These are phyloP conservation scores for Nematodospora valgi DNA, from an alignment of 805 yeast species.

Conservation along the genomic window DNA sequence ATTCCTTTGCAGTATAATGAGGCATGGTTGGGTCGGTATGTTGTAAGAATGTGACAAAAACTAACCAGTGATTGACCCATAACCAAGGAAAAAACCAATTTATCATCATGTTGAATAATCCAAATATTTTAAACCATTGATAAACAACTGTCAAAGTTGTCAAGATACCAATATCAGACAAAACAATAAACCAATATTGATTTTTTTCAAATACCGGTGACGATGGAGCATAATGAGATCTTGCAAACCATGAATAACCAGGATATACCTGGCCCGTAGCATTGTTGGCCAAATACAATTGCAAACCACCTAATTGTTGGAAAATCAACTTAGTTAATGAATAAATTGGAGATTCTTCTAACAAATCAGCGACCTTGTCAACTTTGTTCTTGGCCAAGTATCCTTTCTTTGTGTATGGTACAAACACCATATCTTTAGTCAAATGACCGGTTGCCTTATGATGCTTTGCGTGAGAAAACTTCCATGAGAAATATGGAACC, in stretches of 20 bases:
- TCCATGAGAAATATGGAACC: conserved; percentile 65
- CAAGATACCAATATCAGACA: conserved; percentile 55
- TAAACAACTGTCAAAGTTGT: conserved; percentile 44
- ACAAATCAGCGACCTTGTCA: conserved; percentile 39
- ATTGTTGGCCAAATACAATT: conserved; percentile 46
- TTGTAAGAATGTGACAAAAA: conserved; percentile 59
- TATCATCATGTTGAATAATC: conserved; percentile 48
- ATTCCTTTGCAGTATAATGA: conserved; percentile 52
- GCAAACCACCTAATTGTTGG: conserved; percentile 59
- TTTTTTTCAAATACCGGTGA: conserved; percentile 53
- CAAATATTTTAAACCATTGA: conserved; percentile 48
- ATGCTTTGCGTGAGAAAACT: conserved; percentile 56
- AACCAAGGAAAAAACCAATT: conserved; percentile 59
- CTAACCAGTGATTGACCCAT: conserved; percentile 65
- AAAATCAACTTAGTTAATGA: conserved; percentile 41
- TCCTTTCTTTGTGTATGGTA: conserved; percentile 52
- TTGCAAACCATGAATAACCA: conserved; percentile 39
- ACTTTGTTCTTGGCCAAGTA: conserved; percentile 31
- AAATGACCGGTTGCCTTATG: conserved; percentile 64
- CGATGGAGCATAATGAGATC: conserved; percentile 53
- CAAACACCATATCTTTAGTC: conserved; percentile 57
- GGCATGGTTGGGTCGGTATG: conserved; percentile 61
- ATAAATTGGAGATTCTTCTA: conserved; percentile 55
- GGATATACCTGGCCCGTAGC: conserved; percentile 52
- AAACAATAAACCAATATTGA: conserved; percentile 53